Percentiles rank a stretch among this genome's conserved stretches.
Evolutionary conservation across 2,329 filamentous ascomycete genomes (phyloP).

Genomic region (Cercospora sesami): DNA sequence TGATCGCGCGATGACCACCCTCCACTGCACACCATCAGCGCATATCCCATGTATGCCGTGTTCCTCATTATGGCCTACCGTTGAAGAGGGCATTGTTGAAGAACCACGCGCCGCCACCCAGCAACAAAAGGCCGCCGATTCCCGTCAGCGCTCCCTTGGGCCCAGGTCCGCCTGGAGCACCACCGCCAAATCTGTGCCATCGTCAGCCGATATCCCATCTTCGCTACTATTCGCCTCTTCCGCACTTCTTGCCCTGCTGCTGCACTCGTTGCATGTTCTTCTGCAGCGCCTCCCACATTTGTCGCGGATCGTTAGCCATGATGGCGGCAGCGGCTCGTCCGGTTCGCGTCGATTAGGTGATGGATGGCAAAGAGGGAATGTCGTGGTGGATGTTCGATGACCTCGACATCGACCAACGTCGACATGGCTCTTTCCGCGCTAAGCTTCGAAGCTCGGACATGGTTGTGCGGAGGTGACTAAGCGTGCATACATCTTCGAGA

Average conservation of each 20-base stretch:
- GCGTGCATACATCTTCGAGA: neutral
- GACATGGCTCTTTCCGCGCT: conserved; percentile 6
- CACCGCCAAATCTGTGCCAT: conserved; percentile 47
- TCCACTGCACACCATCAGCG: conserved; percentile 60
- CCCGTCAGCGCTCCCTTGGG: conserved; percentile 58
- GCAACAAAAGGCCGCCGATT: conserved; percentile 54
- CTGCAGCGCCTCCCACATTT: conserved; percentile 67
- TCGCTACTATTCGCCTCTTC: neutral
- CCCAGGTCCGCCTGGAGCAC: conserved; percentile 49
- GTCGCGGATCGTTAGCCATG: conserved; percentile 57
- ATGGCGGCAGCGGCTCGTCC: conserved; percentile 16
- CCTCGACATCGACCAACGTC: neutral
- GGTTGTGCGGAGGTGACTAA: conserved; percentile 1
- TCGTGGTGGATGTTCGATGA: conserved; percentile 1
- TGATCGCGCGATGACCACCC: conserved; percentile 97
- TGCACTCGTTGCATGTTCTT: conserved; percentile 54
- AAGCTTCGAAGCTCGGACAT: conserved; percentile 9
- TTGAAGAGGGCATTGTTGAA: conserved; percentile 68
- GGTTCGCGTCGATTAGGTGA: neutral
- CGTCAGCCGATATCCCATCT: conserved; percentile 19
- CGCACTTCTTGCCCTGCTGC: conserved; percentile 49
- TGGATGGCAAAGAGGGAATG: neutral
- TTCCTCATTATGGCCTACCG: conserved; percentile 47
- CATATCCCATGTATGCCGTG: neutral
- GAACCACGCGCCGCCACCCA: conserved; percentile 56